Evolutionary conservation across 495 filamentous ascomycete species (phyloP), one percentile per base, ranked within the genome.

Genomic region (Durotheca rogersii): DNA sequence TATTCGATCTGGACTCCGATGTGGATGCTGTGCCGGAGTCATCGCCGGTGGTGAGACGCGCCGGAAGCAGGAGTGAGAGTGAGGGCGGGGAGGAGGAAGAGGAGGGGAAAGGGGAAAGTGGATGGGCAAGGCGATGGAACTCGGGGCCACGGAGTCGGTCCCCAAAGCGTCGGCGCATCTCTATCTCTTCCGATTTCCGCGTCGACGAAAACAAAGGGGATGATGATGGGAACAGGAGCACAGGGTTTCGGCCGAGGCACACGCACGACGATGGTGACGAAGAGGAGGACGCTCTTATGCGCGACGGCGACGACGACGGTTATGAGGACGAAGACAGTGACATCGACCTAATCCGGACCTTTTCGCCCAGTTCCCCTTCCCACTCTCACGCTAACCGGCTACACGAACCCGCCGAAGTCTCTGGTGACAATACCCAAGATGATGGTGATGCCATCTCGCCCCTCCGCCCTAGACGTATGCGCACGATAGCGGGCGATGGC

Each of bases 121-220:
- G n/a, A n/a, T n/a, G n/a, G n/a, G n/a, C n/a, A n/a, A n/a, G n/a
- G n/a, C n/a, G n/a, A n/a, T n/a, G n/a, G n/a, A n/a, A 53, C 10
- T 45, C 53, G 7, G 40, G 20, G 23, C 30, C 44, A 17, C 19
- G 30, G 49, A 33, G 14, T 12, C 48, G 48, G 12, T 53, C 47
- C 16, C 47, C 36, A 9, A 67, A 54, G 30, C 59, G 51, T 18
- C 44, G 67, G n/a, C 58, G 67, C 17, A 51, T 68, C 15, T 68
- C 66, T 4, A 56, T 54, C 36, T 62, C 61, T 0, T 56, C 61
- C 1, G 34, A 21, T 5, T 25, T 45, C 12, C 18, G 31, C 44
- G 19, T 34, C 7, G 40, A 54, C 4, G 33, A 37, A 18, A 15
- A 30, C 20, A 27, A 27, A 9, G 23, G 9, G 23, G n/a, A n/a